Conservation (phyloP, 306 rosid species). For the Dalbergia oliveri region DNA sequence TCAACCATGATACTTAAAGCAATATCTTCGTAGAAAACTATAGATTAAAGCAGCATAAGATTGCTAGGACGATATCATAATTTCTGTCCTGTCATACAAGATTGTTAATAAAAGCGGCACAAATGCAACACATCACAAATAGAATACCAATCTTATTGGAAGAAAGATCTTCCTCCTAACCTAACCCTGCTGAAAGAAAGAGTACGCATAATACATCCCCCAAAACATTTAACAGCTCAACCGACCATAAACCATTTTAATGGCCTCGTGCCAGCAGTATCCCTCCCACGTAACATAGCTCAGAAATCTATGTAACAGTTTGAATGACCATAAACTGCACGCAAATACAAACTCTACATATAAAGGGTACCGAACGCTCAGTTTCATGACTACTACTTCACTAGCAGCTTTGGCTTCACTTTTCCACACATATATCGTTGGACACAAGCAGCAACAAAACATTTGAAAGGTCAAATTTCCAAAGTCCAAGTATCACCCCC, state of each 20-base stretch:
- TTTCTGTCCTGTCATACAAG: neutral
- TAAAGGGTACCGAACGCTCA: neutral
- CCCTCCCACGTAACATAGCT: conserved; percentile 24
- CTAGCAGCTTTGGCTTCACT: conserved; percentile 37
- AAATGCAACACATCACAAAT: conserved; percentile 14
- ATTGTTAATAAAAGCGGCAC: neutral
- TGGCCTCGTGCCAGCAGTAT: conserved; percentile 27
- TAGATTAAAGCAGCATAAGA: conserved; percentile 9
- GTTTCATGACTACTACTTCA: conserved; percentile 19
- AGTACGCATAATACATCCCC: conserved; percentile 6
- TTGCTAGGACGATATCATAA: conserved; percentile 14
- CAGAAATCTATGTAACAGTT: neutral
- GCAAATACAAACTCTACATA: neutral
- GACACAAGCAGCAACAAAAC: conserved; percentile 21
- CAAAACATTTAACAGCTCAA: conserved; percentile 24
- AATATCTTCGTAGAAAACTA: conserved; percentile 12
- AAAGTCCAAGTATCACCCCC: neutral
- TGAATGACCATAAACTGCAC: conserved; percentile 6
- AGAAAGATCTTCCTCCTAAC: conserved; percentile 6
- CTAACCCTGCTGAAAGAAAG: conserved; percentile 21
- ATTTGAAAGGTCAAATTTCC: neutral
- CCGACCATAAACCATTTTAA: conserved; percentile 3
- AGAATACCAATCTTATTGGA: neutral
- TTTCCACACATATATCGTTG: conserved; percentile 14
- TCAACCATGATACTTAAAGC: conserved; percentile 33